phyloP scores from a whole-genome alignment of 768 basidiomycete species.

The Leccinum variicolor region DNA sequence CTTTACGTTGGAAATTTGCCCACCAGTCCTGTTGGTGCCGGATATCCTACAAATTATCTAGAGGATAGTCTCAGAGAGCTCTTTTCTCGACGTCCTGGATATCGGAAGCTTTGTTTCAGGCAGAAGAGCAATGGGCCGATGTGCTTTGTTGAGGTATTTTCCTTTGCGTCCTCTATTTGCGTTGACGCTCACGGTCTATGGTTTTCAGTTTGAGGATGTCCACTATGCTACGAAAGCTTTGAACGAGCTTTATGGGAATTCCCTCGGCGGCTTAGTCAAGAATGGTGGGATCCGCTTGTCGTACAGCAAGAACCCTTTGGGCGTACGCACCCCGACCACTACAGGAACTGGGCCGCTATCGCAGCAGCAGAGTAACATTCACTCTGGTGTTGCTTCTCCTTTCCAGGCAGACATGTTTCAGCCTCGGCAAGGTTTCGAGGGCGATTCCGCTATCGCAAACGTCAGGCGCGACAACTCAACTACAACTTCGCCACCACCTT shows the following conservation, averaged over 20 bases:
- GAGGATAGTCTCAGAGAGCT: conserved; percentile 84
- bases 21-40: conserved; percentile 65
- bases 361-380: conserved; percentile 25
- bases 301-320: conserved; percentile 98
- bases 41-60: conserved; percentile 74
- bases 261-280: conserved; percentile 88
- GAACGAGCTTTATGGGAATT: conserved; percentile 86
- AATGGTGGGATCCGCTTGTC: conserved; percentile 94
- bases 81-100: conserved; percentile 79
- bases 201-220: conserved; percentile 83
- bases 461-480: conserved; percentile 25
- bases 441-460: conserved; percentile 18
- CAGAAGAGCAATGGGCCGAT: conserved; percentile 98
- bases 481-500: conserved; percentile 23
- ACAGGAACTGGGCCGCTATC: conserved; percentile 29
- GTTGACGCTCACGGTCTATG: conserved; percentile 1
- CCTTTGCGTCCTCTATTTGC: not conserved
- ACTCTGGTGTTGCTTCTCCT: conserved; percentile 24
- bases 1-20: conserved; percentile 99
- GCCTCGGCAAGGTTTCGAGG: conserved; percentile 29
- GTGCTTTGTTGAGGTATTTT: conserved; percentile 94
- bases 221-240: conserved; percentile 81
- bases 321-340: conserved; percentile 78
- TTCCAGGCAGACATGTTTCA: conserved; percentile 28
- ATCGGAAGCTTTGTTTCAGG: conserved; percentile 88